phyloP scores from a whole-genome alignment of 805 yeast genomes.

The Naumovozyma baii region DNA sequence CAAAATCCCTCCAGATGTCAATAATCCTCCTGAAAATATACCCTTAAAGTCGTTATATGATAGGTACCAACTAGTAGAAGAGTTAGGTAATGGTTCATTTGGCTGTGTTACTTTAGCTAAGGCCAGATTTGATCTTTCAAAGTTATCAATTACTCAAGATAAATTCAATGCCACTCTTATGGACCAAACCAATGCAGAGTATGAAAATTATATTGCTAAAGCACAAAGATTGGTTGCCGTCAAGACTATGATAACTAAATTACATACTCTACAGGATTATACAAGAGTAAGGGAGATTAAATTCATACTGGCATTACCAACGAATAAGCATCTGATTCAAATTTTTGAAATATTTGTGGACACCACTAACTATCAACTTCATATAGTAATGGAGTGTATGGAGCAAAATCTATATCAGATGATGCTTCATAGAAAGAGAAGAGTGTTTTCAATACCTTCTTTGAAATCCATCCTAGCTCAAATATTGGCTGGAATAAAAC shows the following conservation, averaged over 20 bases:
- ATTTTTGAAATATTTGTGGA: slow-evolving; percentile 76
- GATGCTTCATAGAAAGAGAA: slow-evolving; percentile 50
- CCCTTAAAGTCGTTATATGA: slow-evolving; percentile 36
- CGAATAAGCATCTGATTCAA: slow-evolving; percentile 65
- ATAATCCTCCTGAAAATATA: slow-evolving; percentile 33
- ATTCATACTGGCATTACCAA: slow-evolving; percentile 56
- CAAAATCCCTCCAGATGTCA: slow-evolving; percentile 31
- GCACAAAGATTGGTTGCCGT: slow-evolving; percentile 54
- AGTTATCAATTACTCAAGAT: slow-evolving; percentile 2
- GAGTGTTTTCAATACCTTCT: slow-evolving; percentile 46
- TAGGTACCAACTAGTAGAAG: slow-evolving; percentile 42
- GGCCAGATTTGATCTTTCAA: slow-evolving; percentile 23
- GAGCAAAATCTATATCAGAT: slow-evolving; percentile 72
- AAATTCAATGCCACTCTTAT: slow-evolving; percentile 37
- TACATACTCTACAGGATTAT: slow-evolving; percentile 46
- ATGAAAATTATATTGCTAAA: slow-evolving; percentile 30
- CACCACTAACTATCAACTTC: slow-evolving; percentile 44
- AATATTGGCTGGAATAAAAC: slow-evolving; percentile 65
- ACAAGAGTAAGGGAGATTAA: slow-evolving; percentile 54
- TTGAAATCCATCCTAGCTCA: slow-evolving; percentile 63
- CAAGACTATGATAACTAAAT: slow-evolving; percentile 59
- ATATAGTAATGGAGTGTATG: slow-evolving; percentile 85
- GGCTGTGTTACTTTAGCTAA: slow-evolving; percentile 63
- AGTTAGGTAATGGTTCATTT: slow-evolving; percentile 67
- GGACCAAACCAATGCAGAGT: slow-evolving; percentile 25